Conservation (phyloP, 2,329 filamentous ascomycete species). For the Emydomyces testavorans region DNA sequence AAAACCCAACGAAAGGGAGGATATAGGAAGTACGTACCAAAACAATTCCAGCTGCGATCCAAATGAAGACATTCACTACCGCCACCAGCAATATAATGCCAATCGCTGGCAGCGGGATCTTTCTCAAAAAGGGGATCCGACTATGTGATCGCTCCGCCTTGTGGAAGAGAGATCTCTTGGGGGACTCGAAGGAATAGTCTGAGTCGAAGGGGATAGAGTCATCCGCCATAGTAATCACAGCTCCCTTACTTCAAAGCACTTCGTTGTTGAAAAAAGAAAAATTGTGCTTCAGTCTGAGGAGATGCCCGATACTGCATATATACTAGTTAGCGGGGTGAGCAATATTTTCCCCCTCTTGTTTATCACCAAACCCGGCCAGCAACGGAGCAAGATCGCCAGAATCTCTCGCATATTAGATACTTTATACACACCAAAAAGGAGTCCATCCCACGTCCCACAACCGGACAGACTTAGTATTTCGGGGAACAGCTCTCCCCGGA, state of each 20-base stretch:
- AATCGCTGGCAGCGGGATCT: slow-evolving; percentile 46
- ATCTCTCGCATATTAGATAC: too few species aligned
- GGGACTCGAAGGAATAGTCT: background rate
- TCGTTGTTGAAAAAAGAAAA: too few species aligned
- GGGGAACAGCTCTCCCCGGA: background rate
- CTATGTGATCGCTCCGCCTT: slow-evolving; percentile 39
- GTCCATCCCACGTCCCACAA: too few species aligned
- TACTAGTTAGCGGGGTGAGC: background rate
- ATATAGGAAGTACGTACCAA: slow-evolving; percentile 33
- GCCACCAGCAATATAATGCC: slow-evolving; percentile 46
- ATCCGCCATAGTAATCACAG: background rate
- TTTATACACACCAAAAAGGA: too few species aligned
- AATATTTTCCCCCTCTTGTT: background rate
- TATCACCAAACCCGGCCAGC: background rate
- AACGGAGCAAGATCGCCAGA: background rate
- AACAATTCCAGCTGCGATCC: slow-evolving; percentile 48
- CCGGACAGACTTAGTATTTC: background rate
- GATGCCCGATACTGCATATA: background rate
- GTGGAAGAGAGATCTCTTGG: slow-evolving; percentile 24
- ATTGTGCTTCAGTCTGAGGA: background rate
- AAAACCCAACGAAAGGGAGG: background rate
- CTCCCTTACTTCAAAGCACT: too few species aligned
- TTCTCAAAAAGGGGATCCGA: slow-evolving; percentile 44
- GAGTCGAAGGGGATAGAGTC: background rate
- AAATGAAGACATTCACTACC: slow-evolving; percentile 45